phyloP scores from a whole-genome alignment of 352 stramenopile genomes.

The Phytophthora lateralis region DNA sequence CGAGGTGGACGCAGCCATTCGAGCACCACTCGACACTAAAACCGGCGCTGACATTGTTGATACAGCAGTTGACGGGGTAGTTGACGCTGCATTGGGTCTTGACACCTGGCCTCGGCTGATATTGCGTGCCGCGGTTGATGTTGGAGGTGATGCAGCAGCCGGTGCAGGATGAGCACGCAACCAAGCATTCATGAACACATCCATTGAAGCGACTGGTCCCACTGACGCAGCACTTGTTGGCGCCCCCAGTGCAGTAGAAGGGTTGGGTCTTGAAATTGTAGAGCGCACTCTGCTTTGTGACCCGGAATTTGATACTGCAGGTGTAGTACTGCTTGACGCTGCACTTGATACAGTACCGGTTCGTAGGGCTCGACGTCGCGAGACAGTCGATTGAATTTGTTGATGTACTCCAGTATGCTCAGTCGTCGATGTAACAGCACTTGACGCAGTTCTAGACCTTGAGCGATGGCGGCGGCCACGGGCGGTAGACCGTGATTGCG shows the following conservation, averaged over 20 bases:
- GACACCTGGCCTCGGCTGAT: too few relatives aligned
- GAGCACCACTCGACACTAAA: background rate
- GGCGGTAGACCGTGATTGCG: conserved; percentile 4
- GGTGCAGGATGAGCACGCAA: background rate
- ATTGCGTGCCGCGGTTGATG: too few relatives aligned
- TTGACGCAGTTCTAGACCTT: conserved; percentile 6
- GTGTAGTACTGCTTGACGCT: background rate
- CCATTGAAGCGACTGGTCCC: background rate
- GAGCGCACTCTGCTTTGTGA: conserved; percentile 1
- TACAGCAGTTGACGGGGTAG: background rate
- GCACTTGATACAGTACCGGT: conserved; percentile 5
- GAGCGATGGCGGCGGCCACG: conserved; percentile 3
- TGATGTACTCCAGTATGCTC: background rate
- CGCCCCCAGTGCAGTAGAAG: background rate
- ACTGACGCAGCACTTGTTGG: conserved; percentile 2
- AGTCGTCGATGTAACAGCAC: background rate
- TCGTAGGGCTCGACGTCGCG: conserved; percentile 6
- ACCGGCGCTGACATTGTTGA: background rate
- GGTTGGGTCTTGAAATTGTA: background rate
- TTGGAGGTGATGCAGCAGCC: too few relatives aligned
- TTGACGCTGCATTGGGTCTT: too few relatives aligned
- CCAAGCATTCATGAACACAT: conserved; percentile 5
- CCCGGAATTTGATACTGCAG: background rate
- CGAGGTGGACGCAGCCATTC: background rate
- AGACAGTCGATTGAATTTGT: background rate